Evolutionary conservation across 192 early-diverging fungal genomes (phyloP).

Genomic region (Entomortierella parvispora): DNA sequence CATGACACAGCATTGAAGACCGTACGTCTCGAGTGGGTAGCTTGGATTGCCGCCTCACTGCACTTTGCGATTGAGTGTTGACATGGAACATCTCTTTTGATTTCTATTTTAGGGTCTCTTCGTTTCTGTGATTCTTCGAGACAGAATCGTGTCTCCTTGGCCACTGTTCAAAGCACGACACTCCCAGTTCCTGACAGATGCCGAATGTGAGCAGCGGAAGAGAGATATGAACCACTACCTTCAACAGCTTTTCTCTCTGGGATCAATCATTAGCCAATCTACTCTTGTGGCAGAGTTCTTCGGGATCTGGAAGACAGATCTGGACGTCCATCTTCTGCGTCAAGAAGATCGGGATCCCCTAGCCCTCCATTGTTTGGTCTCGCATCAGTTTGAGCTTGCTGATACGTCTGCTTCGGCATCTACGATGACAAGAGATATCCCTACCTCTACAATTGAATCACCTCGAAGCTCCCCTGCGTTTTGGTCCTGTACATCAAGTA

Average conservation of each 20-base stretch:
- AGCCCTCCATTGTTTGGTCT: conserved; percentile 8
- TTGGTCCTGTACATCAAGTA: too few species aligned
- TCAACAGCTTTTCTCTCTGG: neutral
- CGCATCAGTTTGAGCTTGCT: neutral
- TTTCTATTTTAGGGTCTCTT: too few species aligned
- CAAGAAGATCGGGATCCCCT: conserved; percentile 7
- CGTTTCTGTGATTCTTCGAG: neutral
- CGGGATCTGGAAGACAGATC: conserved; percentile 30
- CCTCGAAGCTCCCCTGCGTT: neutral
- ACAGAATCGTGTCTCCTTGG: neutral
- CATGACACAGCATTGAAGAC: neutral
- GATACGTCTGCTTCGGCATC: neutral
- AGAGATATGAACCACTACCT: conserved; percentile 2
- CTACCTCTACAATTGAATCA: neutral
- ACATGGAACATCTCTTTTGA: too few species aligned
- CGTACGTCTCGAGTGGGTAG: neutral
- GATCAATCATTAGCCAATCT: neutral
- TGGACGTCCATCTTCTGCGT: conserved; percentile 9
- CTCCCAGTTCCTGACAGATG: neutral
- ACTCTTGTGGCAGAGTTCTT: conserved; percentile 32
- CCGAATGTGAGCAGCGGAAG: conserved; percentile 3
- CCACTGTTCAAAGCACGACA: neutral
- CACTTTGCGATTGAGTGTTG: too few species aligned
- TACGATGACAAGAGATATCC: neutral
- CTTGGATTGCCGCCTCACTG: too few species aligned